These are phyloP conservation scores for Leccinum disarticulatum DNA, from an alignment of 768 basidiomycete genomes.

Conservation along the genomic window DNA sequence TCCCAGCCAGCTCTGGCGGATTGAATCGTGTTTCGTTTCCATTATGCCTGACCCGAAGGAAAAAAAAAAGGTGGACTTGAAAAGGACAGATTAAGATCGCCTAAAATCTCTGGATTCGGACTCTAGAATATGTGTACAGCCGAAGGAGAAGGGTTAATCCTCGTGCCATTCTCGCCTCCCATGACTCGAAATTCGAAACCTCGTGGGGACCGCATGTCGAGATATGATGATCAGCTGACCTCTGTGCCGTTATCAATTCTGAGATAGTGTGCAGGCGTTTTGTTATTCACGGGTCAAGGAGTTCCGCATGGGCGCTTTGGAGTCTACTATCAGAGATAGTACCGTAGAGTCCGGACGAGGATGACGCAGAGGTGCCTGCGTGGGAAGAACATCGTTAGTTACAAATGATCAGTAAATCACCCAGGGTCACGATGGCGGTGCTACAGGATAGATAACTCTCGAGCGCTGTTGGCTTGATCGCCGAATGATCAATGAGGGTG, in stretches of 20 bases:
- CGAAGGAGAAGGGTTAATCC: conserved; percentile 5
- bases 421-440: conserved; percentile 20
- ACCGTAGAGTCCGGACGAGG: not conserved
- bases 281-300: conserved; percentile 5
- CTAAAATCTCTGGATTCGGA: not conserved
- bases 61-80: conserved; percentile 4
- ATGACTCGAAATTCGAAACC: conserved; percentile 19
- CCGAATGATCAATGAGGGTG: conserved; percentile 8
- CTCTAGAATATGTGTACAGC: conserved; percentile 1
- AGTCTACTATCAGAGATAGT: not conserved
- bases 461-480: conserved; percentile 10
- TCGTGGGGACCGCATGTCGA: conserved; percentile 27
- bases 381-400: not conserved
- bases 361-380: not conserved
- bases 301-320: conserved; percentile 2
- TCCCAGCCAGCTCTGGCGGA: not conserved
- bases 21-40: not conserved
- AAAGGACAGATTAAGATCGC: conserved; percentile 17
- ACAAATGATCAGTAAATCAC: conserved; percentile 2
- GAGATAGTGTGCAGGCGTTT: not conserved
- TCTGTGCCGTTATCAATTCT: conserved; percentile 9
- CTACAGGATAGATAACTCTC: not conserved
- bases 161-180: conserved; percentile 10
- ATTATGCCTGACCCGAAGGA: not conserved
- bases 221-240: conserved; percentile 24